These are phyloP conservation scores for Oidiodendron maius DNA, from an alignment of 495 filamentous ascomycete genomes.

Conservation along the genomic window DNA sequence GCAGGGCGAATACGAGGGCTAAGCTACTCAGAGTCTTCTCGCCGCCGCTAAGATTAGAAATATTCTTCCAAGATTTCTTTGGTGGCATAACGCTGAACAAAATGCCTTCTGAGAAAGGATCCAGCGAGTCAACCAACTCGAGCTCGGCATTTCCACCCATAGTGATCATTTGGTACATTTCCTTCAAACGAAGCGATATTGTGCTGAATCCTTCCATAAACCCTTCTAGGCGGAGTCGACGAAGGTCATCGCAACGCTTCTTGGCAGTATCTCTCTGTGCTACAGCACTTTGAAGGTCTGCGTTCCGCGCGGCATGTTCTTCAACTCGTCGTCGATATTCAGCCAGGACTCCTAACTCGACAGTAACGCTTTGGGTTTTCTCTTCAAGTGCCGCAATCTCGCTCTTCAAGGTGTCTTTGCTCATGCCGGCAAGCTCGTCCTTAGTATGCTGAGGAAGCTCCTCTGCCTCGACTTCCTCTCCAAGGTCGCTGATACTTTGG, in stretches of 20 bases:
- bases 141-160: slow-evolving; percentile 99
- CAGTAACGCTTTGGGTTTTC: slow-evolving; percentile 81
- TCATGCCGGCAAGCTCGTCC: slow-evolving; percentile 90
- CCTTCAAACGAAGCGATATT: slow-evolving; percentile 93
- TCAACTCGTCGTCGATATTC: slow-evolving; percentile 89
- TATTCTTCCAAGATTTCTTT: slow-evolving; percentile 99
- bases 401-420: slow-evolving; percentile 77
- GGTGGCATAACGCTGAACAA: slow-evolving; percentile 97
- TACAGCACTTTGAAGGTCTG: slow-evolving; percentile 72
- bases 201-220: slow-evolving; percentile 97
- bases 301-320: slow-evolving; percentile 75
- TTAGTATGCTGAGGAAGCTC: slow-evolving; percentile 76
- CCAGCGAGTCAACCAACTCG: slow-evolving; percentile 89
- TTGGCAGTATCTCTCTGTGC: slow-evolving; percentile 77
- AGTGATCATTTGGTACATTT: slow-evolving; percentile 99
- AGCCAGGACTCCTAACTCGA: slow-evolving; percentile 85
- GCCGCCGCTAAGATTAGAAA: slow-evolving; percentile 86
- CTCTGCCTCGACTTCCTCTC: slow-evolving; percentile 34
- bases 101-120: slow-evolving; percentile 96
- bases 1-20: slow-evolving; percentile 92
- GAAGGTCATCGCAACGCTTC: slow-evolving; percentile 82
- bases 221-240: slow-evolving; percentile 81
- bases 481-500: slow-evolving; percentile 71
- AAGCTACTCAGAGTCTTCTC: slow-evolving; percentile 95
- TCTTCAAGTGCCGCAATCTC: slow-evolving; percentile 89